These are phyloP conservation scores for Blastobotrys elegans DNA, from an alignment of 1,139 yeast species.

Conservation along the genomic window DNA sequence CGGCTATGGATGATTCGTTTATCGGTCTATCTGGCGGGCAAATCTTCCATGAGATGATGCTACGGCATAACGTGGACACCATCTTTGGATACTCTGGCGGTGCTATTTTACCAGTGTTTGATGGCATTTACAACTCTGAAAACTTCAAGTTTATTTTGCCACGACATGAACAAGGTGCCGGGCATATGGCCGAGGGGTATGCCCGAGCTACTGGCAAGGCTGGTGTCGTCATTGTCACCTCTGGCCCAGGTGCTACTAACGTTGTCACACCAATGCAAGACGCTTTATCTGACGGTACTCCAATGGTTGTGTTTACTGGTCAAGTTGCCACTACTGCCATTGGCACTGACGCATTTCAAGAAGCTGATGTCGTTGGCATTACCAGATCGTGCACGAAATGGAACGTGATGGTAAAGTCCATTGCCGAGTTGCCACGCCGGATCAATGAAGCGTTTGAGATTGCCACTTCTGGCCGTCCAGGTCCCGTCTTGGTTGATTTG, in stretches of 20 bases:
- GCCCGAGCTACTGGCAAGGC: conserved; percentile 95
- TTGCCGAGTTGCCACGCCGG: conserved; percentile 90
- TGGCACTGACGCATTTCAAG: conserved; percentile 99
- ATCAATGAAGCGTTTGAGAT: conserved; percentile 97
- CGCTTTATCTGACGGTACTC: conserved; percentile 95
- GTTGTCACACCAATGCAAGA: conserved; percentile 97
- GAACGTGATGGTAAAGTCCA: conserved; percentile 97
- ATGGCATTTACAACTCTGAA: conserved; percentile 89
- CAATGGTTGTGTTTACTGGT: conserved; percentile 95
- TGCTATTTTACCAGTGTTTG: conserved; percentile 95
- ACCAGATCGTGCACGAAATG: conserved; percentile 97
- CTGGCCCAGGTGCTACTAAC: conserved; percentile 99
- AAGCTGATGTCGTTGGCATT: conserved; percentile 96
- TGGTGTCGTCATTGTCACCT: conserved; percentile 96
- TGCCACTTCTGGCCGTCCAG: conserved; percentile 95
- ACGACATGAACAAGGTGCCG: conserved; percentile 98
- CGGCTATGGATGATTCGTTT: conserved; percentile 47
- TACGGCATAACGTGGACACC: conserved; percentile 90
- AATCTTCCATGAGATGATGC: conserved; percentile 98
- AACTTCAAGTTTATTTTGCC: conserved; percentile 88
- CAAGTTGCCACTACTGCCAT: conserved; percentile 95
- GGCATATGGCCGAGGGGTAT: conserved; percentile 99
- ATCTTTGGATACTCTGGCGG: conserved; percentile 97
- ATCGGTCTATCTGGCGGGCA: conserved; percentile 97
- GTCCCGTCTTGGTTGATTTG: conserved; percentile 94